These are phyloP conservation scores for Septoria linicola DNA, from an alignment of 2,329 filamentous ascomycete species.

Conservation along the genomic window DNA sequence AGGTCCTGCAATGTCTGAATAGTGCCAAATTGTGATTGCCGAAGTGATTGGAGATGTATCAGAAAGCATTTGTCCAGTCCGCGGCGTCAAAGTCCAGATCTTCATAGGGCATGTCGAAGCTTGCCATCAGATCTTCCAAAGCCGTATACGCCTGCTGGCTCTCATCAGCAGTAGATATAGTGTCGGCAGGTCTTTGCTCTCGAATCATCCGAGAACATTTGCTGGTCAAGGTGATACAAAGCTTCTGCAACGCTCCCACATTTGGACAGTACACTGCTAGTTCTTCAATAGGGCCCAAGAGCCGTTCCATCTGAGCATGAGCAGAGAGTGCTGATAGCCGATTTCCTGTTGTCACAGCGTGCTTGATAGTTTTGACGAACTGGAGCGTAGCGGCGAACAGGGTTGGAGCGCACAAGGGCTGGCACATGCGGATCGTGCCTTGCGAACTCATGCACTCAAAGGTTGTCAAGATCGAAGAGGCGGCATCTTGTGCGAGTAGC, in stretches of 20 bases:
- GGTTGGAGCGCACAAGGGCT: slow-evolving; percentile 10
- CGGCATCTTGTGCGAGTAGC: slow-evolving; percentile 4
- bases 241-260: not conserved
- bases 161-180: not conserved
- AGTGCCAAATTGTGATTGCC: slow-evolving; percentile 3
- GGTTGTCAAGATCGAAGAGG: slow-evolving; percentile 14
- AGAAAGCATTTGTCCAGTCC: not conserved
- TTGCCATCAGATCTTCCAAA: not conserved
- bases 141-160: not conserved
- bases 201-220: not conserved
- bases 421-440: slow-evolving; percentile 3
- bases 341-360: not conserved
- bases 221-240: not conserved
- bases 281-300: slow-evolving; percentile 9
- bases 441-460: slow-evolving; percentile 15
- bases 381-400: slow-evolving; percentile 14
- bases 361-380: slow-evolving; percentile 9
- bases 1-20: slow-evolving; percentile 40
- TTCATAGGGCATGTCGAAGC: not conserved
- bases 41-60: not conserved
- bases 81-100: slow-evolving; percentile 1
- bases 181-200: not conserved
- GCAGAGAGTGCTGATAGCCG: slow-evolving; percentile 11
- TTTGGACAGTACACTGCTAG: slow-evolving; percentile 16
- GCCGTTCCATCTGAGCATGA: slow-evolving; percentile 16